These are phyloP conservation scores for Populus hybrid DNA, from an alignment of 441 rosid genomes.

Conservation along the genomic window DNA sequence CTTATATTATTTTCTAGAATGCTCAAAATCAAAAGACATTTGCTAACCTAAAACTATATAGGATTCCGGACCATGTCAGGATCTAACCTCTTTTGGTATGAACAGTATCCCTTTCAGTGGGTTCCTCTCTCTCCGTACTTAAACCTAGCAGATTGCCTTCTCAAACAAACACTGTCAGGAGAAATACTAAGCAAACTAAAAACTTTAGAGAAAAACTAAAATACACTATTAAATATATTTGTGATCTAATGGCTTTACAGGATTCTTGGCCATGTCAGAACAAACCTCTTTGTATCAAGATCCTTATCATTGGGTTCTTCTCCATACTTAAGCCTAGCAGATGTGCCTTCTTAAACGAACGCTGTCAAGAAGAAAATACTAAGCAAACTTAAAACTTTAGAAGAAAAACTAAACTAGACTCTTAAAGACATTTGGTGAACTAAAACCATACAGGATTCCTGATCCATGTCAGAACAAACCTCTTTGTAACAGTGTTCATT, in stretches of 20 bases:
- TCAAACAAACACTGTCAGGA: background rate
- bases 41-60: background rate
- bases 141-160: slow-evolving; percentile 14
- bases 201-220: slow-evolving; percentile 4
- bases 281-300: slow-evolving; percentile 17
- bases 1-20: background rate
- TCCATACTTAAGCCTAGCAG: slow-evolving; percentile 18
- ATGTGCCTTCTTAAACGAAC: slow-evolving; percentile 10
- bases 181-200: background rate
- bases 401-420: slow-evolving; percentile 6
- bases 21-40: background rate
- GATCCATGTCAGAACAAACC: slow-evolving; percentile 10
- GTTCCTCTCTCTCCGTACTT: slow-evolving; percentile 26
- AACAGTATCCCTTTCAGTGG: slow-evolving; percentile 7
- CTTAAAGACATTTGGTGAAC: slow-evolving; percentile 28
- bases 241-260: slow-evolving; percentile 12
- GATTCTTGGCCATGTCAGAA: background rate
- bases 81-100: no score
- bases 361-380: slow-evolving; percentile 1
- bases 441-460: background rate
- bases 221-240: slow-evolving; percentile 9
- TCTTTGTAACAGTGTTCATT: slow-evolving; percentile 2
- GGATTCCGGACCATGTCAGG: background rate
- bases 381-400: background rate
- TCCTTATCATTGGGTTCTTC: slow-evolving; percentile 20